Evolutionary conservation across 192 early-diverging fungal species (phyloP), one percentile per base, ranked within the genome.

Genomic region (Tieghemiomyces parasiticus): DNA sequence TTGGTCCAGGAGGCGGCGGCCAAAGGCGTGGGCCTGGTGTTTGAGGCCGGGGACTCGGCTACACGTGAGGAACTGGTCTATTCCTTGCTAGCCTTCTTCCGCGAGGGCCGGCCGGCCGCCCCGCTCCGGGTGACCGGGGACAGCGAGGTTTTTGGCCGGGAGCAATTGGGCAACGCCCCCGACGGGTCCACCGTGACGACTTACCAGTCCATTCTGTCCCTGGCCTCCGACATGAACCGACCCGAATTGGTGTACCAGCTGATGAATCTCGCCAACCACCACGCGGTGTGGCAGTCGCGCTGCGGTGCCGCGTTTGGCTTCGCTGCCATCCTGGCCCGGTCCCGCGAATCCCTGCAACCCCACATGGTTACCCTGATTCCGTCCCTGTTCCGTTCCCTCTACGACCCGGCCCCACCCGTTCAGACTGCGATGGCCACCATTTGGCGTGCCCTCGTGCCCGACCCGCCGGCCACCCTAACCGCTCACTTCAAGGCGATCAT

Each of bases 171-270:
- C 3, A 66, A 75, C 24, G 69, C 90, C 4, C 90, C 90, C 4
- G 90, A 86, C 51, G 90, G 87, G 2, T 77, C 72, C 22, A 68
- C 70, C 0, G 71, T 84, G 56, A 77, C 84, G 9, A 87, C 84
- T 2, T 89, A 86, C 65, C 79, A 87, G 67, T 85, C 82, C 24
- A 78, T 97, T 32, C 74, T 91, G 48, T 88, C 86, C 2, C 74
- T 97, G n/a, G 92, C 94, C 0, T 82, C 84, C 19, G 94, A 94
- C 44, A 81, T 97, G 79, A 92, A 91, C 58, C 89, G 93, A 46
- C 92, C 94, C 2, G 88, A 94, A 51, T 72, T 97, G 19, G 87
- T 93, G 6, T 95, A 94, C 70, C 86, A 87, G 60, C 91, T 97
- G 62, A 91, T 94, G 85, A 84, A 88, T 35, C 73, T 97, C 9